These are phyloP conservation scores for Pythium myriotylum DNA, from an alignment of 352 stramenopile species.

Conservation along the genomic window DNA sequence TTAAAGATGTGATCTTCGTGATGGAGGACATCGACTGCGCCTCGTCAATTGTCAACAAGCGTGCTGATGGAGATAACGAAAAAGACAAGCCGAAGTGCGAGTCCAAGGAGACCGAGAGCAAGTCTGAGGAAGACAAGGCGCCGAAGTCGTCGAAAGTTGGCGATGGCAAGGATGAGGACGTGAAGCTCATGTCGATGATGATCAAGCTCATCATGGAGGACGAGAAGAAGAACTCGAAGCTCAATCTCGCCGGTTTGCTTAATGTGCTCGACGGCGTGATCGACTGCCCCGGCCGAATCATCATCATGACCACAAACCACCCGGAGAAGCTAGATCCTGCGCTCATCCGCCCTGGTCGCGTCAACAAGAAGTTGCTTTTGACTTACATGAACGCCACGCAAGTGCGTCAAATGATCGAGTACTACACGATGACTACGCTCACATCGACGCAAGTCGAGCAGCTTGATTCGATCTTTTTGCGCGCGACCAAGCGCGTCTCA, in stretches of 20 bases:
- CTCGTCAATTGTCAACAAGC: conserved; percentile 65
- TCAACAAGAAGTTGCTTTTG: conserved; percentile 87
- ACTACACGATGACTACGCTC: conserved; percentile 51
- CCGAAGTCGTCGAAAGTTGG: background rate
- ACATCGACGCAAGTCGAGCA: conserved; percentile 21
- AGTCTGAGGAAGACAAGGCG: conserved; percentile 6
- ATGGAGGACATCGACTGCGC: conserved; percentile 90
- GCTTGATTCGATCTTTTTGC: conserved; percentile 11
- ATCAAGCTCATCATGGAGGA: conserved; percentile 27
- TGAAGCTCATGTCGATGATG: conserved; percentile 1
- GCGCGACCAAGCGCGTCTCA: conserved; percentile 1
- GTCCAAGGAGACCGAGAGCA: no score
- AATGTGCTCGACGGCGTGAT: conserved; percentile 92
- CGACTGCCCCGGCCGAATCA: conserved; percentile 86
- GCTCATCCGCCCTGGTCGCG: conserved; percentile 85
- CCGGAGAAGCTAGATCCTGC: conserved; percentile 92
- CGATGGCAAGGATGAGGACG: background rate
- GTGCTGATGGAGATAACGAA: conserved; percentile 11
- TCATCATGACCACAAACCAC: conserved; percentile 94
- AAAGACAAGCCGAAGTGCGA: conserved; percentile 3
- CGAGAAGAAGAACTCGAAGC: conserved; percentile 34
- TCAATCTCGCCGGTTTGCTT: conserved; percentile 82
- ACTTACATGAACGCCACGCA: conserved; percentile 51
- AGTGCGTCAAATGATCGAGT: conserved; percentile 61
- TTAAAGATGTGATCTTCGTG: conserved; percentile 89